Conservation (phyloP, 768 basidiomycete species). For the Dendrothele bispora region DNA sequence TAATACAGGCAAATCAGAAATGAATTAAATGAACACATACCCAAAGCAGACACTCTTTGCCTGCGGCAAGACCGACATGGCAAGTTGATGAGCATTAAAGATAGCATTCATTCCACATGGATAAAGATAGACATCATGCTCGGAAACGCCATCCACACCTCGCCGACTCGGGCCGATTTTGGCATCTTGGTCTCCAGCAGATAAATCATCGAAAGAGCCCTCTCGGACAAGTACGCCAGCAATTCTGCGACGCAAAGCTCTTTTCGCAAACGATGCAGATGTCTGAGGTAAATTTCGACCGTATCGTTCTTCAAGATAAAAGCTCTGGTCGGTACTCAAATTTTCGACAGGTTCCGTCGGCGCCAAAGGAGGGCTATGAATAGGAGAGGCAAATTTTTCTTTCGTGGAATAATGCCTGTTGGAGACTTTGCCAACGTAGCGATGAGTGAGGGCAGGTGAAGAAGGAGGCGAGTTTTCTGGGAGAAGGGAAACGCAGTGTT, state of each 20-base stretch:
- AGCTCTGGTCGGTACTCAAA: conserved; percentile 59
- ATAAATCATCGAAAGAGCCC: conserved; percentile 34
- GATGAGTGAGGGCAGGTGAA: conserved; percentile 20
- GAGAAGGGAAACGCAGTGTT: conserved; percentile 74
- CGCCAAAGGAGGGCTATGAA: background rate
- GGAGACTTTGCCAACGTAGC: conserved; percentile 39
- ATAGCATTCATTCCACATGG: conserved; percentile 93
- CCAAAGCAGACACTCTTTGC: conserved; percentile 94
- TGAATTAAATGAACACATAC: conserved; percentile 45
- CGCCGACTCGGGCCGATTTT: conserved; percentile 63
- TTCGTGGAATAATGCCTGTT: conserved; percentile 63
- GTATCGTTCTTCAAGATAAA: conserved; percentile 92
- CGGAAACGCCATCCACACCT: conserved; percentile 67
- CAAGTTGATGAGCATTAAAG: conserved; percentile 84
- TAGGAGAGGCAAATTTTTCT: conserved; percentile 15
- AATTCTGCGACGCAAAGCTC: conserved; percentile 83
- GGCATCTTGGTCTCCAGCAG: conserved; percentile 44
- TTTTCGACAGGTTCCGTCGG: conserved; percentile 35
- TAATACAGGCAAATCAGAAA: background rate
- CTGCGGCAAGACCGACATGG: conserved; percentile 46
- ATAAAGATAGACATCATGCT: conserved; percentile 88
- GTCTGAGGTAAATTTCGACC: conserved; percentile 83
- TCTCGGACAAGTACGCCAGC: conserved; percentile 82
- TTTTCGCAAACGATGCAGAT: conserved; percentile 78
- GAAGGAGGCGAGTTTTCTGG: conserved; percentile 39